Base-by-base conservation (phyloP, 306 rosid species). In the Cucurbita moschata region DNA sequence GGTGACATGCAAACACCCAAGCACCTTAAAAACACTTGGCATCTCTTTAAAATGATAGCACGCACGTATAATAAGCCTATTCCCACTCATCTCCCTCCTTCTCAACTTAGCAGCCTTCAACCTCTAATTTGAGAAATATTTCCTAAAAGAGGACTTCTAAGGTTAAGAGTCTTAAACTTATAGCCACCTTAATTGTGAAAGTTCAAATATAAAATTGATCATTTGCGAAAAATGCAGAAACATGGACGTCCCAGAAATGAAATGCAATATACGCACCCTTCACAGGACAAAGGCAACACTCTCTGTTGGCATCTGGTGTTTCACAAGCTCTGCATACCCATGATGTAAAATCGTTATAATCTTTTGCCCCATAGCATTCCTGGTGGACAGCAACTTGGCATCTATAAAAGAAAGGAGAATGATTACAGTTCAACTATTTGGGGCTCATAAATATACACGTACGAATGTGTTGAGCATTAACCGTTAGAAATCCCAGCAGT, bases 281-380 rank as follows among this genome's bases (percentile, higher is more conserved):
- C 63, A 94, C 92, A 52, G 99, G 99, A 84, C 99, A 94, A n/a
- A 94, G 96, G 81, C 99, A 94, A 79, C 99, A 94, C 72, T 94
- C 97, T 78, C 95, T 89, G 75, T 75, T 89, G 67, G 88, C 82
- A 75, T 88, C 88, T 75, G 97, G 97, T 76, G 92, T 85, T 83
- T 91, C 99, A 19, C 99, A 94, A 65, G 86, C 95, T 81, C 97
- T 89, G 75, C 99, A 94, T 83, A 94, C 99, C 99, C 99, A 94
- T 50, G 99, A 91, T 65, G 97, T 86, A 83, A 94, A 91, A 87
- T 94, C 96, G 74, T 87, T 90, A 43, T 82, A 84, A 83, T 84
- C 73, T 76, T 86, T 91, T 82, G 85, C 89, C 62, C 99, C 99
- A 78, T 91, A 94, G 88, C 99, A 94, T 80, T 94, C 99, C 83